Base-by-base conservation (phyloP, 2,329 filamentous ascomycete species). In the Penicillium paneum region DNA sequence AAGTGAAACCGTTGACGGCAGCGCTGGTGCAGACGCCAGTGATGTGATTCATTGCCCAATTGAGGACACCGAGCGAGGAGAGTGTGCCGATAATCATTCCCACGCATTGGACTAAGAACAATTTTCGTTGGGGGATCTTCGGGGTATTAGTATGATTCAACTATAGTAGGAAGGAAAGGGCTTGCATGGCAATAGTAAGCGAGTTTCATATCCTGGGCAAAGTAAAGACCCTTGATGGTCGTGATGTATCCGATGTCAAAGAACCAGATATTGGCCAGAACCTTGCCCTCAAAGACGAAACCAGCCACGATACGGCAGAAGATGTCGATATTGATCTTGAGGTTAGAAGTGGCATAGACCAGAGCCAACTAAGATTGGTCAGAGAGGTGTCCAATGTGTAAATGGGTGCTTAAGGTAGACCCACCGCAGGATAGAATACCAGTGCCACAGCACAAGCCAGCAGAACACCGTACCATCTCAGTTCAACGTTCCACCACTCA, bases 1-100 rank as follows among this genome's bases (percentile, higher is more conserved):
- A 84, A 13, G 75, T 80, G 61, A 83, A 78, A 26, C 85, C 86
- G 60, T 79, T 78, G 65, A 83, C 77, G 19, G 78, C 72, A 52
- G 86, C 79, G 4, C 78, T 78, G 2, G 82, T 80, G 59, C 78
- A 80, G 32, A 78, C 67, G 17, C 68, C 64, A 2, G 69, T 63
- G 54, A 80, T 79, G 50, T 75, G 68, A 8, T 67, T 68, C 5
- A 80, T 63, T 1, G 74, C 70, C 72, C 76, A 79, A 56, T 77
- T 76, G 50, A 78, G 72, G 15, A 78, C 74, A 2, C 70, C 71
- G 47, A 77, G 68, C 52, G 76, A 74, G 8, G 77, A 73, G 43
- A 79, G 70, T 0, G 71, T 72, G 2, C 73, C 71, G 60, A 77
- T 75, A 17, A 80, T 71, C 28, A 74, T 78, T 0, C 78, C 79